Conservation (phyloP, 2,329 filamentous ascomycete species). For the Diaporthe citrichinensis region DNA sequence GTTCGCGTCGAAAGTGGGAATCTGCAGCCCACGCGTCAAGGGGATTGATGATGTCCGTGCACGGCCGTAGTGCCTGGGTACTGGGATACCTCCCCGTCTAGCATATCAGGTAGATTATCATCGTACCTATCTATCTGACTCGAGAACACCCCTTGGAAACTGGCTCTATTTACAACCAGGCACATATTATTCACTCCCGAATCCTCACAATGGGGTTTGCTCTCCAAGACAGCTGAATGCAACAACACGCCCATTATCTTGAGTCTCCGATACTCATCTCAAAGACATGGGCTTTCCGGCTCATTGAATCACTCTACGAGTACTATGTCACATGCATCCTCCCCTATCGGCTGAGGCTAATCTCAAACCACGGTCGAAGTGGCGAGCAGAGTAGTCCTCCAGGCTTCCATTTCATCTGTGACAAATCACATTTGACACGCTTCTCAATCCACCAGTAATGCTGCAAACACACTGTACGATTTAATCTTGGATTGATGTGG, state of each 20-base stretch:
- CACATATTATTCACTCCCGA: not conserved
- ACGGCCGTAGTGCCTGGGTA: not conserved
- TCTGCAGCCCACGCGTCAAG: constrained; percentile 32
- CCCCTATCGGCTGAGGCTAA: not conserved
- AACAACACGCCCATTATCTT: not conserved
- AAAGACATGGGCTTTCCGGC: not conserved
- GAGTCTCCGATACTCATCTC: not conserved
- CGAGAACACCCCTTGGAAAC: not conserved
- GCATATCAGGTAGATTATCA: not conserved
- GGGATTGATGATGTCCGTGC: constrained; percentile 2
- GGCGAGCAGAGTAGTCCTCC: not conserved
- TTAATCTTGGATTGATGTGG: constrained; percentile 4
- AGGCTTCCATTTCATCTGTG: not conserved
- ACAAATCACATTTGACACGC: not conserved
- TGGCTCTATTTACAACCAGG: constrained; percentile 6
- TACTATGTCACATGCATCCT: not conserved
- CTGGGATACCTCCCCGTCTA: not conserved
- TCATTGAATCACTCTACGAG: not conserved
- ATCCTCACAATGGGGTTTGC: not conserved
- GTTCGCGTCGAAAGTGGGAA: constrained; percentile 36
- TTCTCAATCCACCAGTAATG: not conserved
- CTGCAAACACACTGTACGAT: not conserved
- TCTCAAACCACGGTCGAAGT: not conserved
- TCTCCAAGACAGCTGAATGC: not conserved
- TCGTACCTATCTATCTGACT: constrained; percentile 15